Conservation (phyloP, 2,329 filamentous ascomycete species). For the Neofusicoccum umdonicola region DNA sequence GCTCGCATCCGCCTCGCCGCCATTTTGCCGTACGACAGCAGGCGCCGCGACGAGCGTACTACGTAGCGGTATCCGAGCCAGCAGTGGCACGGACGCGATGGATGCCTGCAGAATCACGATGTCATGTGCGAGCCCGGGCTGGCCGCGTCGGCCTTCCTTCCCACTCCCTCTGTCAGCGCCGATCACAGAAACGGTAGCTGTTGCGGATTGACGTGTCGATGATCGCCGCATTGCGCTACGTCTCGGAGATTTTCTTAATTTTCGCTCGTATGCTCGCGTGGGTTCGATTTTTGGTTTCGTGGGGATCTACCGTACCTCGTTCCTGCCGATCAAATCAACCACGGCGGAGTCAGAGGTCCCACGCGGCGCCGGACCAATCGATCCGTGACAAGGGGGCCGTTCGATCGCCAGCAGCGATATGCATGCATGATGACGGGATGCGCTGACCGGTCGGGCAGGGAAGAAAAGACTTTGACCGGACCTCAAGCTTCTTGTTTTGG, state of each 20-base stretch:
- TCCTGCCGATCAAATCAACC: not conserved
- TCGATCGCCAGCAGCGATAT: not conserved
- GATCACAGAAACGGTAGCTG: not conserved
- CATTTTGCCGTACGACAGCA: too few species aligned
- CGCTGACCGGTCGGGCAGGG: not conserved
- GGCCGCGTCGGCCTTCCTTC: not conserved
- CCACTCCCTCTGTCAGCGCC: not conserved
- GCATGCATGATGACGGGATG: not conserved
- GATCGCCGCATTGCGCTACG: not conserved
- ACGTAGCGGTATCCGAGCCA: too few species aligned
- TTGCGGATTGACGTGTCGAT: not conserved
- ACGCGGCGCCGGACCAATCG: not conserved
- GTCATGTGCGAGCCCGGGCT: not conserved
- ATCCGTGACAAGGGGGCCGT: not conserved
- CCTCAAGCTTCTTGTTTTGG: not conserved
- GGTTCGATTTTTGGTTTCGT: not conserved
- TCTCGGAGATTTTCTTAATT: not conserved
- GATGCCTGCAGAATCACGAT: not conserved
- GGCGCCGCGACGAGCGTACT: too few species aligned
- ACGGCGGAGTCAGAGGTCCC: not conserved
- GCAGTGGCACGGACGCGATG: not conserved
- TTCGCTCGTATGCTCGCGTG: not conserved
- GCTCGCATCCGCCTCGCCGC: too few species aligned
- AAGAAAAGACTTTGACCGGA: not conserved
- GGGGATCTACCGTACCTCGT: too few species aligned